Evolutionary conservation across 73 alveolate genomes (phyloP).

Genomic region (Diophrys appendiculata): DNA sequence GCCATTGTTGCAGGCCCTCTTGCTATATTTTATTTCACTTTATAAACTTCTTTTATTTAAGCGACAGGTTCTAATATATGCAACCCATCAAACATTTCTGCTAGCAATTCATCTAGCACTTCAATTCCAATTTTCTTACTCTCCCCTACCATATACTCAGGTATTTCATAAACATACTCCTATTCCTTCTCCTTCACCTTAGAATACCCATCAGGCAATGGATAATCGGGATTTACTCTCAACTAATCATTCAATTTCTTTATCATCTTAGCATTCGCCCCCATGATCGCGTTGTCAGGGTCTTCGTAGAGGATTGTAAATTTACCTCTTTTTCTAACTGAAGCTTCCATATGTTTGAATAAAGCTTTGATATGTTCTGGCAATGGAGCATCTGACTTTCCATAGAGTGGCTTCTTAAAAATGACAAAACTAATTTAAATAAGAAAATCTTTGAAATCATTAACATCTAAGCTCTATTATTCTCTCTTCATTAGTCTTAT

Average conservation of each 20-base stretch:
- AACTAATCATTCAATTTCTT: slow-evolving; percentile 40
- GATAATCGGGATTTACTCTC: slow-evolving; percentile 42
- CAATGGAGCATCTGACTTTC: slow-evolving; percentile 7
- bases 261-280: slow-evolving; percentile 31
- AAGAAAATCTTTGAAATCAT: not conserved
- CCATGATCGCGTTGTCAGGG: slow-evolving; percentile 59
- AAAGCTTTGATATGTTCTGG: slow-evolving; percentile 22
- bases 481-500: not conserved
- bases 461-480: not conserved
- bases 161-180: slow-evolving; percentile 29
- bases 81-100: slow-evolving; percentile 37
- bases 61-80: slow-evolving; percentile 62
- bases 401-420: not conserved
- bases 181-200: slow-evolving; percentile 53
- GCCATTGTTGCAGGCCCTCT: slow-evolving; percentile 5
- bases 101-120: slow-evolving; percentile 37
- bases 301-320: slow-evolving; percentile 59
- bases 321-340: slow-evolving; percentile 61
- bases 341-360: slow-evolving; percentile 44
- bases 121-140: slow-evolving; percentile 34
- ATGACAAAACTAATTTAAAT: too few relatives aligned
- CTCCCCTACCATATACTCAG: slow-evolving; percentile 40
- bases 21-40: slow-evolving; percentile 52
- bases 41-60: slow-evolving; percentile 10
- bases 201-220: slow-evolving; percentile 61